A percentile compares a stretch with the other conserved stretches of the same genome.
phyloP scores from a whole-genome alignment of 176 grass and related monocot genomes.

The Secale cereale region DNA sequence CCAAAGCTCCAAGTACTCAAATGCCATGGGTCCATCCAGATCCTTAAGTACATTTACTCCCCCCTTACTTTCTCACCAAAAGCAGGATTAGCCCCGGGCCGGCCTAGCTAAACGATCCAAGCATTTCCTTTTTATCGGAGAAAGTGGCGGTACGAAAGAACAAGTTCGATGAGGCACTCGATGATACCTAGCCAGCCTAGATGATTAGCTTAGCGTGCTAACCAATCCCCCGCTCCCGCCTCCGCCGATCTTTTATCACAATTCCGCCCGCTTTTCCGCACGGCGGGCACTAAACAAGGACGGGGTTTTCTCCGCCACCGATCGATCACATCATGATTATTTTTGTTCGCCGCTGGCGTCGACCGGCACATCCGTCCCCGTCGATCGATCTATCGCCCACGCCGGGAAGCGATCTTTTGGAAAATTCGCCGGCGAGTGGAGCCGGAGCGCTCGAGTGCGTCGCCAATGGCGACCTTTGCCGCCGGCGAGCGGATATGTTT shows the following conservation, averaged over 20 bases:
- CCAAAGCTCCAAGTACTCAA: constrained; percentile 15
- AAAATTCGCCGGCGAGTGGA: constrained; percentile 16
- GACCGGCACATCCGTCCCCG: neutral
- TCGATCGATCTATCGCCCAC: neutral
- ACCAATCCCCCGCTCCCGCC: neutral
- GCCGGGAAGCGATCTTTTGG: neutral
- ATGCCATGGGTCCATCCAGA: constrained; percentile 15
- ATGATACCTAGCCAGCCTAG: constrained; percentile 9
- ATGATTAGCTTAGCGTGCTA: constrained; percentile 32
- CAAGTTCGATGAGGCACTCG: constrained; percentile 28
- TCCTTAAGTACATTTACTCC: constrained; percentile 13
- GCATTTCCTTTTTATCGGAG: constrained; percentile 20
- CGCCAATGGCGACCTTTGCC: neutral
- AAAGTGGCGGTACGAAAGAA: constrained; percentile 18
- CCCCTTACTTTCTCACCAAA: constrained; percentile 21
- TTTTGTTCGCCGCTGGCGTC: neutral
- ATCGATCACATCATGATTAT: constrained; percentile 41
- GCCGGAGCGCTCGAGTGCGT: neutral
- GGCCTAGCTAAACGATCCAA: constrained; percentile 31
- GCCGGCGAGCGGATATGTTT: neutral
- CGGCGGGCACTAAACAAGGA: constrained; percentile 38
- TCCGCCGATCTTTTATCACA: neutral
- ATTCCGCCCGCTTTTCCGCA: neutral
- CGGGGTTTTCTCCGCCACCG: neutral
- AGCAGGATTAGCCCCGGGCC: constrained; percentile 29